Evolutionary conservation across 2,329 filamentous ascomycete species (phyloP), one percentile per base, ranked within the genome.

Genomic region (Malbranchea zuffiana): DNA sequence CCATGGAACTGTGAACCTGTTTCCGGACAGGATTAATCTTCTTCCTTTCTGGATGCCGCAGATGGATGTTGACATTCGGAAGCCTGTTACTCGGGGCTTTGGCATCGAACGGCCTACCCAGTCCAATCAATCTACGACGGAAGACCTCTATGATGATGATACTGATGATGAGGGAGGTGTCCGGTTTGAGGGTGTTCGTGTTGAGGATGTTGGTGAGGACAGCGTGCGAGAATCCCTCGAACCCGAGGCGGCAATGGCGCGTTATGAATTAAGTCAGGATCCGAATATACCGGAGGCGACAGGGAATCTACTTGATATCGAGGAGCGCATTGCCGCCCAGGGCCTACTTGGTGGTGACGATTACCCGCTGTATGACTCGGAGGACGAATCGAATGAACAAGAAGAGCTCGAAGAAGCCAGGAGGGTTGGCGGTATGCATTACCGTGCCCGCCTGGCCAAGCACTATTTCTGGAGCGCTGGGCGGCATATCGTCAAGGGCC

Each of bases 31-130:
- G 38, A 98, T 98, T 60, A 69, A 95, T 32, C 71, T 98, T 8
- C 69, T 98, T 4, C 90, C 90, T 1, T 98, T 84, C 68, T 98
- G 90, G 90, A 83, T 88, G 69, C 90, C 90, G 1, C 90, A 98
- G 62, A 98, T 98, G 90, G 80, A 93, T 48, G 78, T 92, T 16
- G 90, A 98, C 54, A 98, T 98, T 51, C 82, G 87, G 48, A 98
- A 98, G 62, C 86, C 90, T 1, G 74, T 78, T 19, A 85, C 76
- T 3, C 85, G 90, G 51, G 77, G 81, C 48, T 96, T 96, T 55
- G 90, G 90, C 38, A 95, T 98, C 50, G 80, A 83, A 51, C 73
- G 88, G 21, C 78, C 82, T 1, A 77, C 75, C 5, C 74, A 82
- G 13, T 84, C 81, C 37, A 82, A 78, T 24, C 77, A 82, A 38